Evolutionary conservation across 768 basidiomycete species (phyloP).

Genomic region (Rhizopogon roseolus): DNA sequence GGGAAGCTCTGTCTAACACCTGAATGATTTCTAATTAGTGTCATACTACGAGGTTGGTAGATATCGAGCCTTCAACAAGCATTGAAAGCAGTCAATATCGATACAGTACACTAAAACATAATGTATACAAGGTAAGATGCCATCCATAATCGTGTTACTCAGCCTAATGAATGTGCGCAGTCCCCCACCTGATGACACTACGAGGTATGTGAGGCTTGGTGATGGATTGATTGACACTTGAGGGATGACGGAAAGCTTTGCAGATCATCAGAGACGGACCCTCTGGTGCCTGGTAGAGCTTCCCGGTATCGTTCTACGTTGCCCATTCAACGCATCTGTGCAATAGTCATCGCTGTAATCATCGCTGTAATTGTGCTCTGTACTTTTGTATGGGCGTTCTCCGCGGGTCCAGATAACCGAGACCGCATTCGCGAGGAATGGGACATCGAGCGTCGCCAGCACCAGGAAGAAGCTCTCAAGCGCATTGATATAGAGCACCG

Average conservation of each 20-base stretch:
- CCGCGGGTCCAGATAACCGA: constrained; percentile 11
- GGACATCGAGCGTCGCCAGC: constrained; percentile 11
- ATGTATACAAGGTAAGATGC: neutral
- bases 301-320: too few species aligned
- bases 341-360: neutral
- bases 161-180: neutral
- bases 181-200: neutral
- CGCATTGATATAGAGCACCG: constrained; percentile 7
- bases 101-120: neutral
- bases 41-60: neutral
- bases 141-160: neutral
- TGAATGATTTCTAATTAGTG: too few species aligned
- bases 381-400: neutral
- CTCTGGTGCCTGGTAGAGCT: neutral
- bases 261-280: neutral
- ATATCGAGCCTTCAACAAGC: neutral
- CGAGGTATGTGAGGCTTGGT: neutral
- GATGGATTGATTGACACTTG: neutral
- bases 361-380: too few species aligned
- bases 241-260: neutral
- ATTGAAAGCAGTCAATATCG: neutral
- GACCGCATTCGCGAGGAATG: constrained; percentile 17
- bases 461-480: constrained; percentile 10
- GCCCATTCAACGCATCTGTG: neutral
- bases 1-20: too few species aligned